Base-by-base conservation (phyloP, 345 rosid species). In the Anacardium occidentale region DNA sequence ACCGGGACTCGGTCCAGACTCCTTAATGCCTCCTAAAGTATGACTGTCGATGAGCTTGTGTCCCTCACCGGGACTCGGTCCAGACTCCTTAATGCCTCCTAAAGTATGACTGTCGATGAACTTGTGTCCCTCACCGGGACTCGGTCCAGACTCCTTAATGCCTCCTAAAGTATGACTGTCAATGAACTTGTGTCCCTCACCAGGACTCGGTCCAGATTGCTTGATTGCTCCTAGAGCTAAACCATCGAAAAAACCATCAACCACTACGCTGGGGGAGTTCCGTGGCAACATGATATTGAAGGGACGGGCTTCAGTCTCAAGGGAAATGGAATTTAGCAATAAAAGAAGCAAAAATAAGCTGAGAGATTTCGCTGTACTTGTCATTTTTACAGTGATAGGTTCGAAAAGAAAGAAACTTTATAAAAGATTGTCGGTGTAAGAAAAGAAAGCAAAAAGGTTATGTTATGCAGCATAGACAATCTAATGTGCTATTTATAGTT, bases 151-250 rank as follows among this genome's bases (percentile, higher is more conserved):
- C 11, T 81, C 42, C 62, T 77, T 82, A 17, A 73, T 84, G 62
- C 70, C 81, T 10, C 81, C 81, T 7, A 81, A 45, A 20, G 74
- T 68, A 1, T 7, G 37, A 4, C 74, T 21, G 24, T 80, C 70
- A 12, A 66, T 73, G 62, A 32, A 76, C 68, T 54, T 73, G 76
- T 86, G 89, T 32, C 89, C 90, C 7, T 29, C 60, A 5, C 79
- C 81, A n/a, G 81, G 69, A 24, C 73, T 74, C 13, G 80, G 80
- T 0, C 80, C 83, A 12, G 83, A 80, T 15, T 74, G 51, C 78
- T 88, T 86, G 61, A 86, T 79, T 5, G 84, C 79, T 70, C 86
- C 88, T 18, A 86, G 77, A 4, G 62, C 78, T 56, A 79, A 70
- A 45, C 83, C 84, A 63, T 84, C 81, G 20, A 87, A 75, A 48